Percentiles rank a stretch among this genome's conserved stretches.
Conservation (phyloP, 2,329 filamentous ascomycete genomes). For the Fusarium vanettenii region DNA sequence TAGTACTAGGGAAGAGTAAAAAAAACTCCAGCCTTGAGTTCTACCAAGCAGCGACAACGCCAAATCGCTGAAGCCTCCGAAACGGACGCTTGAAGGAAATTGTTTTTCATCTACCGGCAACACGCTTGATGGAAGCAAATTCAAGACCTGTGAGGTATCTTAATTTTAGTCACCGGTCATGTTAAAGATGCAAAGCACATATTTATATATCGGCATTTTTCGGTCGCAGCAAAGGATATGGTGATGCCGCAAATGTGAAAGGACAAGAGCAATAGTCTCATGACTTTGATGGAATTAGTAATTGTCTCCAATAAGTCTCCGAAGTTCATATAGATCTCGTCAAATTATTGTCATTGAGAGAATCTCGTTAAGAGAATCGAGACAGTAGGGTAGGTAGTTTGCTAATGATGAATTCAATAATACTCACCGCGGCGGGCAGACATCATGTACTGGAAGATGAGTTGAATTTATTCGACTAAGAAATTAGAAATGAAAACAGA, state of each 20-base stretch:
- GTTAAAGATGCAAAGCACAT: background rate
- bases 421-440: background rate
- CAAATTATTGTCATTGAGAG: background rate
- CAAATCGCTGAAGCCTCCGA: background rate
- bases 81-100: background rate
- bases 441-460: background rate
- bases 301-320: background rate
- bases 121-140: fast-evolving
- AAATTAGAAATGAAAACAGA: background rate
- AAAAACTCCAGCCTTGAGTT: background rate
- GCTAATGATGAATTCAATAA: background rate
- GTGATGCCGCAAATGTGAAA: background rate
- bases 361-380: background rate
- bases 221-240: too few relatives aligned
- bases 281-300: background rate
- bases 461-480: background rate
- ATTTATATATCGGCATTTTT: too few relatives aligned
- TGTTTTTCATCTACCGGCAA: background rate
- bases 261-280: background rate
- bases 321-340: background rate
- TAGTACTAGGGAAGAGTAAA: background rate
- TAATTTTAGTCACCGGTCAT: background rate
- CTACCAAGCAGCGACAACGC: background rate
- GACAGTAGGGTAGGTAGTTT: background rate
- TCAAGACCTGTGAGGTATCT: background rate